A percentile compares a stretch with the other conserved stretches of the same genome.
Evolutionary conservation across 164 flowering plant genomes (phyloP).

Genomic region (Nelumbo lutea): DNA sequence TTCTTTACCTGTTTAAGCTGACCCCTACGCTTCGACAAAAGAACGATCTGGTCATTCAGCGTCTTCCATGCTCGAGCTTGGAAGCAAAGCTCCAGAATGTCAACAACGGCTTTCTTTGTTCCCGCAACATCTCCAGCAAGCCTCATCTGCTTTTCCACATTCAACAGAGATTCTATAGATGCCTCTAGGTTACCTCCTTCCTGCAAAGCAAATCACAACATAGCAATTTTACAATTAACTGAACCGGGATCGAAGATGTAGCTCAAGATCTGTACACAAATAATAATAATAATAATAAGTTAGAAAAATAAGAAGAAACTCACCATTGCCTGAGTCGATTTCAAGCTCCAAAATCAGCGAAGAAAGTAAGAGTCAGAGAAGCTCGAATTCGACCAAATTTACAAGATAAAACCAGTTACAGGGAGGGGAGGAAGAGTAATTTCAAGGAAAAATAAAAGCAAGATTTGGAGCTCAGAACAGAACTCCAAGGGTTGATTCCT

Average conservation of each 20-base stretch:
- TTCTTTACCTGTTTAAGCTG: slow-evolving; percentile 78
- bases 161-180: slow-evolving; percentile 62
- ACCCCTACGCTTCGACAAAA: slow-evolving; percentile 86
- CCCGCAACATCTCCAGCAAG: slow-evolving; percentile 70
- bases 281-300: not conserved
- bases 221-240: not conserved
- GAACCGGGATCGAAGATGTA: not conserved
- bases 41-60: slow-evolving; percentile 81
- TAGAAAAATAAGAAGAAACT: not conserved
- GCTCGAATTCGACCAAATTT: too few relatives aligned
- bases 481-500: too few relatives aligned
- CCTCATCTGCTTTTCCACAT: slow-evolving; percentile 84
- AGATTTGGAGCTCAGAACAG: too few relatives aligned
- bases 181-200: slow-evolving; percentile 60
- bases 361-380: too few relatives aligned
- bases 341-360: not conserved
- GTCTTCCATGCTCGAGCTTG: slow-evolving; percentile 80
- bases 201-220: slow-evolving; percentile 22
- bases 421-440: too few relatives aligned
- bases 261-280: not conserved
- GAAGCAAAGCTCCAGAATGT: slow-evolving; percentile 72
- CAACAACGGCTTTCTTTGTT: slow-evolving; percentile 69
- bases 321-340: not conserved
- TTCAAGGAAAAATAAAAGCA: too few relatives aligned
- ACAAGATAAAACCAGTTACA: too few relatives aligned